Evolutionary conservation across 2,329 filamentous ascomycete genomes (phyloP).

Genomic region (Cordyceps cateniannulata): DNA sequence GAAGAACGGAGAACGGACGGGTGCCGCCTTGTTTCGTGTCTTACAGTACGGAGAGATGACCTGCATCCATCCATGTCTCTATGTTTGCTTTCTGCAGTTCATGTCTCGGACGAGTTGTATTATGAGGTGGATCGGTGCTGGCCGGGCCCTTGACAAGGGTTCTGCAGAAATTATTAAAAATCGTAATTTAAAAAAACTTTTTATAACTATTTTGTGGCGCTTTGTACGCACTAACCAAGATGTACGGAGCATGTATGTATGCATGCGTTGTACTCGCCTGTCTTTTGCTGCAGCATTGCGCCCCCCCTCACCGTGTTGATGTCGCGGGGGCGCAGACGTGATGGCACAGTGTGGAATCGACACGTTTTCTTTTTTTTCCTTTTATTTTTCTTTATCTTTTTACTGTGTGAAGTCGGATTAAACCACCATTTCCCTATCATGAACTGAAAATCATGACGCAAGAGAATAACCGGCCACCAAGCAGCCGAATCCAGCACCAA

Average conservation of each 20-base stretch:
- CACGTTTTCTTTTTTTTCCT: neutral
- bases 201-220: neutral
- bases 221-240: neutral
- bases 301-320: neutral
- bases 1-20: neutral
- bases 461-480: neutral
- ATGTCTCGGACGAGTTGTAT: too few species aligned
- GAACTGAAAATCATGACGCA: neutral
- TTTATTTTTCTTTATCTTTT: neutral
- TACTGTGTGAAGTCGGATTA: too few species aligned
- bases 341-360: neutral
- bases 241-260: too few species aligned
- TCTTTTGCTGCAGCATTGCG: neutral
- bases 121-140: too few species aligned
- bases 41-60: too few species aligned
- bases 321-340: neutral
- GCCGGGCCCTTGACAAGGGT: too few species aligned
- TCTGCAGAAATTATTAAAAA: too few species aligned
- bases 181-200: too few species aligned
- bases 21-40: too few species aligned
- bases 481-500: neutral
- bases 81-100: too few species aligned
- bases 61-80: too few species aligned
- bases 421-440: too few species aligned
- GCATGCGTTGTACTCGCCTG: neutral